Percentiles rank a stretch among this genome's conserved stretches.
phyloP scores from a whole-genome alignment of 306 rosid species.

The Albizia julibrissin region DNA sequence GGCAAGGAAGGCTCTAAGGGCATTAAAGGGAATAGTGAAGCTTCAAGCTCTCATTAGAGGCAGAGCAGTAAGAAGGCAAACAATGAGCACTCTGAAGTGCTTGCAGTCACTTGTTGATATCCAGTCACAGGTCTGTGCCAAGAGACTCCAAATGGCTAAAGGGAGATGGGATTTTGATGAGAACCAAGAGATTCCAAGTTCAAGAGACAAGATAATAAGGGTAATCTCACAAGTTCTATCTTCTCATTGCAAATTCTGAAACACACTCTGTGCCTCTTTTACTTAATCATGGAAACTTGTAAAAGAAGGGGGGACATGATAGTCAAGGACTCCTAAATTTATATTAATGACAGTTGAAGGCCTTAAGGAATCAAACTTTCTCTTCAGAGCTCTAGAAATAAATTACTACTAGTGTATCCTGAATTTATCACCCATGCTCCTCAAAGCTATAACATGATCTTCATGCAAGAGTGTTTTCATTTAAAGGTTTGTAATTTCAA shows the following conservation, averaged over 20 bases:
- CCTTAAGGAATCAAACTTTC: background rate
- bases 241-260: background rate
- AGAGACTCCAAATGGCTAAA: conserved; percentile 58
- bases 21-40: conserved; percentile 91
- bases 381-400: background rate
- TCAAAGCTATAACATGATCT: background rate
- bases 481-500: background rate
- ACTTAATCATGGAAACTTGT: background rate
- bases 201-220: conserved; percentile 62
- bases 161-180: conserved; percentile 46
- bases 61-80: conserved; percentile 90
- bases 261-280: background rate
- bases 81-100: conserved; percentile 77
- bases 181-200: conserved; percentile 47
- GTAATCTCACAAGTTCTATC: conserved; percentile 38
- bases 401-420: background rate
- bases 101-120: conserved; percentile 88
- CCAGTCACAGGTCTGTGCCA: conserved; percentile 70
- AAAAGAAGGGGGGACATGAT: background rate
- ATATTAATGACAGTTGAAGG: background rate
- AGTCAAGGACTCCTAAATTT: background rate
- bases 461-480: background rate
- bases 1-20: conserved; percentile 91
- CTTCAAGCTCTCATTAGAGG: conserved; percentile 97
- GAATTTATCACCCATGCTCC: background rate